Conservation (phyloP, 2,329 filamentous ascomycete genomes). For the Taxawa tesnikishii region DNA sequence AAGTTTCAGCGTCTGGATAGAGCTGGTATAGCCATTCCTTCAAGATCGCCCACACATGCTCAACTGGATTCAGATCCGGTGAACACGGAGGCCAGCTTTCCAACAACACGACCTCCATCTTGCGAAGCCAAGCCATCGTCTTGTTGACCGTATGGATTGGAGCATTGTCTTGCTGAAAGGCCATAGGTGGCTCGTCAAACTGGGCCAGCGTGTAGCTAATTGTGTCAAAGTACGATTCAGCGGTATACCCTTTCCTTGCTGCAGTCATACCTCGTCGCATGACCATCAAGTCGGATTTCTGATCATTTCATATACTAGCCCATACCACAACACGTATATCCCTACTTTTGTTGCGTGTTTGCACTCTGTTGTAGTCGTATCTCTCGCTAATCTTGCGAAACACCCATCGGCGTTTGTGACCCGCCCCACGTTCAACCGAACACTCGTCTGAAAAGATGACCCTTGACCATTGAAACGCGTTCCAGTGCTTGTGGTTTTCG, state of each 20-base stretch:
- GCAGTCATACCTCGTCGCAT: background rate
- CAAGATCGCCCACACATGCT: constrained; percentile 2
- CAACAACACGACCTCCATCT: background rate
- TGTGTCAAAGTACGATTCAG: too few relatives aligned
- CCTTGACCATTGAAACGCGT: background rate
- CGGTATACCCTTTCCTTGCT: background rate
- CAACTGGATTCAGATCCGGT: constrained; percentile 2
- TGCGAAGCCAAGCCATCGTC: too few relatives aligned
- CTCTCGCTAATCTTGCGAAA: too few relatives aligned
- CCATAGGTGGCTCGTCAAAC: background rate
- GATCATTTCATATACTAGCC: too few relatives aligned
- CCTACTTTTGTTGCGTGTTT: too few relatives aligned
- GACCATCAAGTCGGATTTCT: too few relatives aligned
- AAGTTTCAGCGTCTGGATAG: constrained; percentile 2
- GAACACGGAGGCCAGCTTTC: constrained; percentile 1
- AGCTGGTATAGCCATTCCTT: constrained; percentile 4
- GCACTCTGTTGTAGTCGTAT: too few relatives aligned
- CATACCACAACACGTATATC: too few relatives aligned
- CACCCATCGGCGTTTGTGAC: too few relatives aligned
- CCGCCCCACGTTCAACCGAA: too few relatives aligned
- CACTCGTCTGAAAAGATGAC: constrained; percentile 1
- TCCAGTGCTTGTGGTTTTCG: background rate
- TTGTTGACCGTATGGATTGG: background rate
- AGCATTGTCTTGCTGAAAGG: constrained; percentile 1
- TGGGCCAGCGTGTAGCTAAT: background rate